Evolutionary conservation across 176 grass and related monocot species (phyloP).

Genomic region (Eragrostis nindensis): DNA sequence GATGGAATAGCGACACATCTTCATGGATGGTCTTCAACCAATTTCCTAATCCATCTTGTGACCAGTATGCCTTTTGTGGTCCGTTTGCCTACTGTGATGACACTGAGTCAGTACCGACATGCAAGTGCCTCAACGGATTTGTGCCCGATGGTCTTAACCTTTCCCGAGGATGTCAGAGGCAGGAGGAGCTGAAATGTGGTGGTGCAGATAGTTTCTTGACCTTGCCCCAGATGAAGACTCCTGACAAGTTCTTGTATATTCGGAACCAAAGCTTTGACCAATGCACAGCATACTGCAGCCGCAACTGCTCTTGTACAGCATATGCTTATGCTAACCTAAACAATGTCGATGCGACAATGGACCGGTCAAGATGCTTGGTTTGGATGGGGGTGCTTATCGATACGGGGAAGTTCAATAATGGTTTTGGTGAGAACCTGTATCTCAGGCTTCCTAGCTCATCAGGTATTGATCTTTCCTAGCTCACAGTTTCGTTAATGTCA

Average conservation of each 20-base stretch:
- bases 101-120: slow-evolving; percentile 17
- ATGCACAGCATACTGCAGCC: slow-evolving; percentile 42
- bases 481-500: neutral
- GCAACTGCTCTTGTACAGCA: slow-evolving; percentile 51
- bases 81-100: slow-evolving; percentile 51
- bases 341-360: neutral
- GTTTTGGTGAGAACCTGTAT: slow-evolving; percentile 53
- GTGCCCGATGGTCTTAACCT: slow-evolving; percentile 26
- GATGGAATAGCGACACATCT: slow-evolving; percentile 1
- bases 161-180: slow-evolving; percentile 52
- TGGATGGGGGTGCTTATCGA: slow-evolving; percentile 62
- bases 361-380: slow-evolving; percentile 58
- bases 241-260: slow-evolving; percentile 32
- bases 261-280: slow-evolving; percentile 32
- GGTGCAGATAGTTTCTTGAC: neutral
- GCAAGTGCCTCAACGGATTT: slow-evolving; percentile 60
- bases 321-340: slow-evolving; percentile 47
- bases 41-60: slow-evolving; percentile 17
- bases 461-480: slow-evolving; percentile 36
- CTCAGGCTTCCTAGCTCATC: slow-evolving; percentile 35
- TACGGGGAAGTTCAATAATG: slow-evolving; percentile 8
- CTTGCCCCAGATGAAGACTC: slow-evolving; percentile 10
- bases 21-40: neutral
- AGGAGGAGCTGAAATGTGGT: slow-evolving; percentile 13
- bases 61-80: slow-evolving; percentile 39